These are phyloP conservation scores for Candida germanica DNA, from an alignment of 805 yeast genomes.

Conservation along the genomic window DNA sequence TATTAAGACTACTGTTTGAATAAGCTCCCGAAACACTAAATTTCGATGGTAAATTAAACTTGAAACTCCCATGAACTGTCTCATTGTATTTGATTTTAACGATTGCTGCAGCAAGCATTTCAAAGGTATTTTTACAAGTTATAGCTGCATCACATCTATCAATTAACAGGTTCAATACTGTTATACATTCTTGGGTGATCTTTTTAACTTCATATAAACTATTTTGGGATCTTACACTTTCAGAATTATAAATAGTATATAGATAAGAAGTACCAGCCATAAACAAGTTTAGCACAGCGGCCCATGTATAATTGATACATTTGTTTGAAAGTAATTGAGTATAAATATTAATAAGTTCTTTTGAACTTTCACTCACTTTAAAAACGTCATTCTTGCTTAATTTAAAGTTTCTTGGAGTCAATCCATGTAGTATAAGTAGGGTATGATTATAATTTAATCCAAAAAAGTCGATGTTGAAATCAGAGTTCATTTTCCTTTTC, in stretches of 20 bases:
- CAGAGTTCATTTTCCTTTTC: constrained; percentile 61
- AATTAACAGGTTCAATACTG: constrained; percentile 56
- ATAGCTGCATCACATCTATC: constrained; percentile 78
- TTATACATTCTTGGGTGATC: constrained; percentile 53
- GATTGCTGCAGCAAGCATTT: constrained; percentile 69
- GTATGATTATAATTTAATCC: constrained; percentile 77
- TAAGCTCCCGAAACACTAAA: constrained; percentile 26
- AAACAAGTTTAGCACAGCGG: constrained; percentile 82
- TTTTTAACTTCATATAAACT: constrained; percentile 42
- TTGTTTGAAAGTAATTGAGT: constrained; percentile 52
- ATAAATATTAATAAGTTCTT: constrained; percentile 64
- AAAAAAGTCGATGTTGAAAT: constrained; percentile 68
- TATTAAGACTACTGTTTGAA: constrained; percentile 35
- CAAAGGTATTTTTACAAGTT: constrained; percentile 68
- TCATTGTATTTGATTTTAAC: constrained; percentile 52
- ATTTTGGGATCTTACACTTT: constrained; percentile 46
- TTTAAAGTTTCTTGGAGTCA: constrained; percentile 65
- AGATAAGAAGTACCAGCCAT: constrained; percentile 87
- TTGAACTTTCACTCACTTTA: constrained; percentile 60
- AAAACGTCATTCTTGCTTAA: constrained; percentile 52
- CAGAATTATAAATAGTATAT: constrained; percentile 70
- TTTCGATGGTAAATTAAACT: constrained; percentile 14
- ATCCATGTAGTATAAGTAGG: constrained; percentile 66
- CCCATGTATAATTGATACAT: constrained; percentile 84
- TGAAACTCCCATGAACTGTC: constrained; percentile 23